Evolutionary conservation across 2,329 filamentous ascomycete genomes (phyloP), one percentile per base, ranked within the genome.

Genomic region (Pseudocercospora fijiensis): DNA sequence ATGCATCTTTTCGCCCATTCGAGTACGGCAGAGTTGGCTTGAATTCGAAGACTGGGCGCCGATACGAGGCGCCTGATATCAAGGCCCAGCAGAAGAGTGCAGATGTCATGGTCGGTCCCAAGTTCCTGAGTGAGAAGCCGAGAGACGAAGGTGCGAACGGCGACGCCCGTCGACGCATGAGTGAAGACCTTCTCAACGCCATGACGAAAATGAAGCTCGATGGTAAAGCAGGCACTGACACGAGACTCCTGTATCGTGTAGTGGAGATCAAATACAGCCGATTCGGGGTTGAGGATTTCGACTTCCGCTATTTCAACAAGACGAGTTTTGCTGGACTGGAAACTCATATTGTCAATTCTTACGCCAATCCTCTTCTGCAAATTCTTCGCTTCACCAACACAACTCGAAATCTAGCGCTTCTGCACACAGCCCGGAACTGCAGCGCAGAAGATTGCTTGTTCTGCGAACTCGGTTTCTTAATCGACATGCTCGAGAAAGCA

Each of bases 201-300:
- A 77, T 94, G 64, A 85, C 86, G n/a, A 86, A 88, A 41, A 81
- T 86, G 61, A 88, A 90, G 60, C 81, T 94, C 3, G 88, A 90
- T 66, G 83, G 82, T 45, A 89, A 89, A 67, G 85, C 89, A 61
- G 90, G 91, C 67, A 86, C 90, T 45, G 92, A 96, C 62, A 90
- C 95, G 4, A 90, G 94, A 22, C 85, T 90, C 8, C 91, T 95
- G 81, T 99, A 99, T 76, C 88, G 90, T 68, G 93, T 92, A 72
- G 90, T 97, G 10, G 94, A 98, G 76, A 99, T 99, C 79, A 97
- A 97, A 76, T 99, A 98, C 81, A 97, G 94, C 82, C 96, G 92
- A 75, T 99, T 97, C 77, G 95, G 95, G 20, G 92, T 99, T n/a
- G 94, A 98, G 73, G 96, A 99, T 77, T 99, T 99, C 76, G 95